Conservation (phyloP, 1,284 basidiomycete genomes). For the Rhodofomes roseus region DNA sequence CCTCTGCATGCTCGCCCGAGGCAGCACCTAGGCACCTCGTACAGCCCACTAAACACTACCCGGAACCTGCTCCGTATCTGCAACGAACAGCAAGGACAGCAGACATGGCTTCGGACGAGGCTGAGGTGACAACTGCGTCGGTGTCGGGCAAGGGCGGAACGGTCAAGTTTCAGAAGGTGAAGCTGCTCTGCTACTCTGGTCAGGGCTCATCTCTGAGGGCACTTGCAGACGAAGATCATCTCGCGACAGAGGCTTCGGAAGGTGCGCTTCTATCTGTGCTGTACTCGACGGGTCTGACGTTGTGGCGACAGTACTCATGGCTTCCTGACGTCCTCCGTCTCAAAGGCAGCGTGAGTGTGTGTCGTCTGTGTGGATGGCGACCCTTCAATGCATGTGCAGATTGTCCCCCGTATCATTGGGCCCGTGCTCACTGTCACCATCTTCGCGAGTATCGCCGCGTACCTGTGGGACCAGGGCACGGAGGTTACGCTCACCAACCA, state of each 20-base stretch:
- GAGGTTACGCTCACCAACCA: slow-evolving; percentile 62
- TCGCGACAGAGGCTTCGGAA: slow-evolving; percentile 30
- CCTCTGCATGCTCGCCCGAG: neutral
- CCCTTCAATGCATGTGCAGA: slow-evolving; percentile 35
- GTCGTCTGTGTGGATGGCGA: neutral
- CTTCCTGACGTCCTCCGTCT: slow-evolving; percentile 81
- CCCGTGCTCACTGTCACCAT: slow-evolving; percentile 82
- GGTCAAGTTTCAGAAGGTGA: neutral
- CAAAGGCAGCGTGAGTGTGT: slow-evolving; percentile 61
- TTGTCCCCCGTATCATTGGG: slow-evolving; percentile 64
- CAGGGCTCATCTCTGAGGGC: neutral
- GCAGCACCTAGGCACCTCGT: neutral
- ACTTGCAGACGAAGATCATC: slow-evolving; percentile 27
- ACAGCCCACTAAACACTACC: neutral
- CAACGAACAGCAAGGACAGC: neutral
- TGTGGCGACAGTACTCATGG: slow-evolving; percentile 71
- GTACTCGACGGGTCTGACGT: neutral
- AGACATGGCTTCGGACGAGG: neutral
- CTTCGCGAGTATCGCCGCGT: slow-evolving; percentile 63
- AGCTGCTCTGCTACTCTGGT: no score
- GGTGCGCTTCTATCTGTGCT: slow-evolving; percentile 14
- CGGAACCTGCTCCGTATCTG: neutral
- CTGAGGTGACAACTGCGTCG: neutral
- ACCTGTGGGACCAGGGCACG: slow-evolving; percentile 51
- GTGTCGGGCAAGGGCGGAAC: neutral